phyloP scores from a whole-genome alignment of 148 eudicot species.

The Vaccinium macrocarpon region DNA sequence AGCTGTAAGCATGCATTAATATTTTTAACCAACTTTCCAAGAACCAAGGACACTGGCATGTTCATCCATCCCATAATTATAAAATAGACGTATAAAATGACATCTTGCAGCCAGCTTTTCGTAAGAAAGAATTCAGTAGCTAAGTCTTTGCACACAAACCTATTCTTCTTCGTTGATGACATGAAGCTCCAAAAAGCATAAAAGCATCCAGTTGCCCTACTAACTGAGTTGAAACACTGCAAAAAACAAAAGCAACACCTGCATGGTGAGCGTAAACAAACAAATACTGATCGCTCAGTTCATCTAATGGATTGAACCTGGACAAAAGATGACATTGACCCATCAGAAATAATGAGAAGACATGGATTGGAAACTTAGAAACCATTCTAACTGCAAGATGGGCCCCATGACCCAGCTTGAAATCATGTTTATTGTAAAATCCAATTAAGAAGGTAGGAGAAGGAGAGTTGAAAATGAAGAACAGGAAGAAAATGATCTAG shows the following conservation, averaged over 20 bases:
- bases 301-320: not conserved
- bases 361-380: not conserved
- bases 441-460: not conserved
- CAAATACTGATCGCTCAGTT: not conserved
- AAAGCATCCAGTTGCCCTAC: slow-evolving; percentile 61
- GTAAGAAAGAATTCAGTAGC: not conserved
- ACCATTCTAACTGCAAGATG: not conserved
- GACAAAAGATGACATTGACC: not conserved
- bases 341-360: not conserved
- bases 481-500: not conserved
- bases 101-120: not conserved
- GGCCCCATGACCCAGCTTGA: not conserved
- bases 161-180: slow-evolving; percentile 64
- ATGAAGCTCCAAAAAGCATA: slow-evolving; percentile 64
- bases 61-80: not conserved
- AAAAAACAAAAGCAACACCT: slow-evolving; percentile 16
- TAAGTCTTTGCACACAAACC: slow-evolving; percentile 32
- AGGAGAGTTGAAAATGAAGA: not conserved
- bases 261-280: not conserved
- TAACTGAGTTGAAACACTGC: slow-evolving; percentile 60
- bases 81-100: too few species aligned
- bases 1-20: not conserved
- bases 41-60: not conserved
- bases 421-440: not conserved
- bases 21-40: not conserved